Evolutionary conservation across 2,329 filamentous ascomycete species (phyloP), one percentile per base, ranked within the genome.

Genomic region (Fusarium oligoseptatum): DNA sequence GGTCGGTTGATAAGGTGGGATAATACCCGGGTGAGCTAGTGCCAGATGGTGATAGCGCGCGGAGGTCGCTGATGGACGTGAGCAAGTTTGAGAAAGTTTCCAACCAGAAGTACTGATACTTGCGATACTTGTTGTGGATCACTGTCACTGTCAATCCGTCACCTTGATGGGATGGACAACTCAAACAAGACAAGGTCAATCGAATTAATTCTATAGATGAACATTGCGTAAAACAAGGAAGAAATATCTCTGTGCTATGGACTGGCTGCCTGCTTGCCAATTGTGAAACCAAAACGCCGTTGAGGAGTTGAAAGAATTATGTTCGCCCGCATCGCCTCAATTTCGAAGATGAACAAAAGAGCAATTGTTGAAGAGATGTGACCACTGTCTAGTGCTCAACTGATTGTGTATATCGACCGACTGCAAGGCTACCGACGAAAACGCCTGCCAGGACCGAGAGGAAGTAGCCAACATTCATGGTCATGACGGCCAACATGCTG

Each of bases 401-500:
- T 24, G 84, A 75, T 52, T 85, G 80, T 32, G 85, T 86, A 77
- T 91, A 97, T 73, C 95, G 90, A 34, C 95, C 95, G 70, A 97
- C 88, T 0, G 90, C 89, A 50, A 98, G 84, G 81, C 97, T 97
- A 27, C 96, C 96, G n/a, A 97, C 80, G 80, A 98, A 98, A 2
- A 93, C 89, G 39, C 94, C 94, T 1, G 87, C 92, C 8, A 97
- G 87, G n/a, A 95, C 88, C 0, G 93, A 95, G 64, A 95, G 83
- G 81, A 96, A 96, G 81, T 97, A 97, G 14, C 94, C 94, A 17
- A 96, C 89, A 77, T 97, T 97, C 86, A 94, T 91, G 1, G 94
- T 95, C 94, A 97, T 98, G 80, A 97, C 93, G 15, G 93, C 94
- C 84, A 98, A 85, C 95, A 98, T 98, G 69, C 95, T 98, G 62